These are phyloP conservation scores for Rhododendron mucronatum DNA, from an alignment of 148 eudicot genomes.

Conservation along the genomic window DNA sequence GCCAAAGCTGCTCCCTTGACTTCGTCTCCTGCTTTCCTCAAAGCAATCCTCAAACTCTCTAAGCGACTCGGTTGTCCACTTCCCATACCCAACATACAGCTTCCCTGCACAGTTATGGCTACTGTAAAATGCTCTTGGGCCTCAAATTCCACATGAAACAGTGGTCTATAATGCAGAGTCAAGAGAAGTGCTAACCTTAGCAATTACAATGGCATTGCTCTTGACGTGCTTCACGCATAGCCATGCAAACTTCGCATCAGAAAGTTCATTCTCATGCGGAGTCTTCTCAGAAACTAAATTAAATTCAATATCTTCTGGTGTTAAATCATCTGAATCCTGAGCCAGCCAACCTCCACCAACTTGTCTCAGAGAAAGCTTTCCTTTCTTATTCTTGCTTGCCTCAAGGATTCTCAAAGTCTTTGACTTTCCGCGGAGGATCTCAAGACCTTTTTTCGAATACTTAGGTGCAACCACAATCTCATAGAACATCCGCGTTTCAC, in stretches of 20 bases:
- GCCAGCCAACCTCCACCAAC: conserved; percentile 98
- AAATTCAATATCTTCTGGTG: conserved; percentile 73
- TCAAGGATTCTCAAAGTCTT: conserved; percentile 94
- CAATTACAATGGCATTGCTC: conserved; percentile 96
- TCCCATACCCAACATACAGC: conserved; percentile 96
- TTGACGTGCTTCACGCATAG: conserved; percentile 96
- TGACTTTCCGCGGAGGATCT: conserved; percentile 91
- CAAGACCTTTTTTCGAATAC: conserved; percentile 79
- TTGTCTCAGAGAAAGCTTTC: conserved; percentile 88
- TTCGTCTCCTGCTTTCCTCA: conserved; percentile 86
- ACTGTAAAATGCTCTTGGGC: conserved; percentile 6
- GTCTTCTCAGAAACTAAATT: conserved; percentile 53
- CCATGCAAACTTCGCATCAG: conserved; percentile 95
- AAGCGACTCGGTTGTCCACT: conserved; percentile 96
- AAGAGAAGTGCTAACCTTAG: conserved; percentile 53
- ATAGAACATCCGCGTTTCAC: conserved; percentile 95
- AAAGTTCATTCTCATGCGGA: conserved; percentile 62
- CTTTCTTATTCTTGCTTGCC: conserved; percentile 70
- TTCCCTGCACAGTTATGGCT: conserved; percentile 37
- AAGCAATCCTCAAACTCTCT: conserved; percentile 92
- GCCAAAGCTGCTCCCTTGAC: conserved; percentile 95
- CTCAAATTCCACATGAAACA: neutral
- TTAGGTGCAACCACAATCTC: conserved; percentile 96
- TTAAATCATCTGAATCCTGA: conserved; percentile 89
- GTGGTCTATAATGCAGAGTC: neutral